Base-by-base conservation (phyloP, 2,329 filamentous ascomycete species). In the Fusarium poae region DNA sequence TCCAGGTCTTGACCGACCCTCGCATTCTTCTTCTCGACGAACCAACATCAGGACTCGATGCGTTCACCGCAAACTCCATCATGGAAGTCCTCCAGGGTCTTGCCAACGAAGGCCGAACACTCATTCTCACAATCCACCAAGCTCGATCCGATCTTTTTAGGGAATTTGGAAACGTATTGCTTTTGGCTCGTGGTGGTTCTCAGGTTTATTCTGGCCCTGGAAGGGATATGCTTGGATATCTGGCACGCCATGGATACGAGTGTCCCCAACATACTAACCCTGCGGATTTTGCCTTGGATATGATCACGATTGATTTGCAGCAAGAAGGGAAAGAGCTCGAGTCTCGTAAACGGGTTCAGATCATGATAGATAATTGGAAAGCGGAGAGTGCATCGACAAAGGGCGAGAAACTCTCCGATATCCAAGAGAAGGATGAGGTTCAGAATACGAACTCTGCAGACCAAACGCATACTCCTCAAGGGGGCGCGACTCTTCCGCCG, bases 61-160 rank as follows among this genome's bases (percentile, higher is more conserved):
- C 91, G 0, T 94, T 94, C 71, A 94, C 91, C 0, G 91, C 92
- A 2, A 88, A 85, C 54, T 93, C 91, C 2, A 93, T 94, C 65
- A 88, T 93, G 78, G 90, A 92, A 63, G 90, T 94, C 4, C 83
- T 94, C 1, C 84, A 87, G 25, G 89, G 89, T 3, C 82, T 94
- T 4, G 91, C 91, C 0, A 86, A 88, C 23, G 91, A 94, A 78
- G 91, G 91, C 2, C 86, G 91, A 8, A 94, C 91, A 0, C 77
- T 94, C 2, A 87, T 94, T 43, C 82, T 93, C n/a, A 93, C 91
- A 0, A 92, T 94, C 35, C 92, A 94, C 60, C 92, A 94, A 76
- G 89, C 91, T 2, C 87, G 91, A 4, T 92, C 90, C 0, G 90
- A 93, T 65, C 78, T 93, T 0, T 94, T 93, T 73, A 81, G 82